Evolutionary conservation across 1,139 yeast species (phyloP).

Genomic region (Candida sojae): DNA sequence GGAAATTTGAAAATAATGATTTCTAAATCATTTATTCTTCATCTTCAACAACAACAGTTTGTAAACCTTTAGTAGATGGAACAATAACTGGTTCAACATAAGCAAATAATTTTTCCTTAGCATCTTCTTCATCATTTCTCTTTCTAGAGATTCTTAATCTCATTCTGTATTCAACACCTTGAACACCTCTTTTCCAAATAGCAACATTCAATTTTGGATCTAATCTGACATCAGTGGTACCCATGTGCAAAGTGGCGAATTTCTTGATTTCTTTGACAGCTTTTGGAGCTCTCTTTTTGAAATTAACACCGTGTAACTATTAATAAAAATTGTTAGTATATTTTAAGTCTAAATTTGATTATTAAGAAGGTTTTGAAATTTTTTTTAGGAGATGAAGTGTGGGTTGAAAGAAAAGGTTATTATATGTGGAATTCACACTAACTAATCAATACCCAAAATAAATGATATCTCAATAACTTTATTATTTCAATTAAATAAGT

Average conservation of each 20-base stretch:
- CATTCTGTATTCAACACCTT: conserved; percentile 97
- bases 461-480: too few species aligned
- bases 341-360: background rate
- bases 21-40: conserved; percentile 24
- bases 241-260: conserved; percentile 98
- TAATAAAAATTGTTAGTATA: conserved; percentile 15
- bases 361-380: too few species aligned
- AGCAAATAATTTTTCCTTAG: conserved; percentile 97
- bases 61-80: conserved; percentile 94
- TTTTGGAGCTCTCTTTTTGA: conserved; percentile 99
- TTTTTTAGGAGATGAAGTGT: too few species aligned
- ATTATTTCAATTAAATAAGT: too few species aligned
- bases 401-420: too few species aligned
- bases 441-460: too few species aligned
- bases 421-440: too few species aligned
- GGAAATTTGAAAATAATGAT: too few species aligned
- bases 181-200: conserved; percentile 99
- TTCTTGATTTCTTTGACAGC: conserved; percentile 99
- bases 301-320: conserved; percentile 94
- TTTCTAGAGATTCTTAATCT: conserved; percentile 99
- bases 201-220: conserved; percentile 99
- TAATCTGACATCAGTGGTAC: conserved; percentile 98
- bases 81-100: conserved; percentile 97
- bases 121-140: conserved; percentile 99
- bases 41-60: conserved; percentile 95